Evolutionary conservation across 352 stramenopile genomes (phyloP).

Genomic region (Halophytophthora batemanensis): DNA sequence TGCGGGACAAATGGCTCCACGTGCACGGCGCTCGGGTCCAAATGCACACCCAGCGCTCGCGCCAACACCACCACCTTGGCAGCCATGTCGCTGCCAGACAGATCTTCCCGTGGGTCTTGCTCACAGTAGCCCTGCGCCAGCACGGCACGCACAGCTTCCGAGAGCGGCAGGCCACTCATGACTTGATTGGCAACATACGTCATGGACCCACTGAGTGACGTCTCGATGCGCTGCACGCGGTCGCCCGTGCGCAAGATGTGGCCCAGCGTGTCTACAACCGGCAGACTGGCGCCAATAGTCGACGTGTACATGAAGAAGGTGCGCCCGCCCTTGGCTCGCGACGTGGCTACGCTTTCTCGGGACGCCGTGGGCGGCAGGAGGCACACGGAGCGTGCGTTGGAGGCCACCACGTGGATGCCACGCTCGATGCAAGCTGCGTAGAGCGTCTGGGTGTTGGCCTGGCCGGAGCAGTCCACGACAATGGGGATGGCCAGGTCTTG

Average conservation of each 20-base stretch:
- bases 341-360: constrained; percentile 54
- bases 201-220: constrained; percentile 68
- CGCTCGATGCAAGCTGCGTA: constrained; percentile 63
- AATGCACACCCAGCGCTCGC: constrained; percentile 53
- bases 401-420: constrained; percentile 70
- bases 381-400: constrained; percentile 60
- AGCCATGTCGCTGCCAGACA: constrained; percentile 60
- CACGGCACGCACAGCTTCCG: constrained; percentile 44
- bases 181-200: constrained; percentile 72
- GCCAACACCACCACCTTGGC: constrained; percentile 71
- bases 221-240: constrained; percentile 51
- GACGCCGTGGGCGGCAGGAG: constrained; percentile 49
- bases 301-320: constrained; percentile 83
- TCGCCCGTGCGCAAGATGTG: constrained; percentile 76
- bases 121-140: constrained; percentile 65
- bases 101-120: constrained; percentile 62
- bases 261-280: constrained; percentile 69
- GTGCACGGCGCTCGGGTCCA: constrained; percentile 43
- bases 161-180: constrained; percentile 67
- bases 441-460: constrained; percentile 44
- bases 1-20: constrained; percentile 53
- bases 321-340: constrained; percentile 31
- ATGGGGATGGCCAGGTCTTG: constrained; percentile 74
- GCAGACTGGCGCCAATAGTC: constrained; percentile 66
- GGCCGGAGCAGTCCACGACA: constrained; percentile 69